Evolutionary conservation across 192 early-diverging fungal genomes (phyloP), one percentile per base, ranked within the genome.

Genomic region (Pilobolus umbonatus): DNA sequence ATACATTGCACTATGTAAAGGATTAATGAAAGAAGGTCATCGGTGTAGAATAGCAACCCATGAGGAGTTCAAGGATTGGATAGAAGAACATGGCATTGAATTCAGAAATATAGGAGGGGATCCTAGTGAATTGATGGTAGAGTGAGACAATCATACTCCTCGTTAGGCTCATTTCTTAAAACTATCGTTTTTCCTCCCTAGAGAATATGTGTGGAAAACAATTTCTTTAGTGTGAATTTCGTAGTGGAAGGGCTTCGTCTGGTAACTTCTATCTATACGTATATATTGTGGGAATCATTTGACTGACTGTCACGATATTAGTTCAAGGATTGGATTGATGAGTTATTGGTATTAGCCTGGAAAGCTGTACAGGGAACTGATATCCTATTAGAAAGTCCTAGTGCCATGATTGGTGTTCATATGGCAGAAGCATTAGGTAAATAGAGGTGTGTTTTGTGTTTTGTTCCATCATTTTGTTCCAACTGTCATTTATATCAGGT

Each of bases 1-100:
- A 2, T 84, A 75, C 58, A 80, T 89, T 65, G 84, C 85, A 3
- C 74, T 86, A 8, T 79, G 84, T 59, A 88, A 88, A 66, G 72
- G 73, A 22, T 51, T 89, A 4, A 77, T 78, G 70, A 60, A 66
- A 32, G 76, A 84, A 40, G 85, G 85, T 11, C 84, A 89, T 52
- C 61, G 55, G 3, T 81, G 80, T 50, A 70, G 81, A 22, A 82
- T 89, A 32, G 79, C 84, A 5, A 82, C 87, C 1, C 85, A 87
- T 60, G 71, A 44, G 19, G 86, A 86, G 40, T 89, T 81, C 62
- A 69, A 76, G 51, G 64, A 69, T 7, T 88, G 82, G 82, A 72
- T 89, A 29, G 81, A 79, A 38, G 66, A 72, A 1, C 78, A 83
- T 48, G 79, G 81, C 4, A 82, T 89, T 43, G 84, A 87, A 62